Base-by-base conservation (phyloP, 352 stramenopile genomes). In the Phytophthora citricola region DNA sequence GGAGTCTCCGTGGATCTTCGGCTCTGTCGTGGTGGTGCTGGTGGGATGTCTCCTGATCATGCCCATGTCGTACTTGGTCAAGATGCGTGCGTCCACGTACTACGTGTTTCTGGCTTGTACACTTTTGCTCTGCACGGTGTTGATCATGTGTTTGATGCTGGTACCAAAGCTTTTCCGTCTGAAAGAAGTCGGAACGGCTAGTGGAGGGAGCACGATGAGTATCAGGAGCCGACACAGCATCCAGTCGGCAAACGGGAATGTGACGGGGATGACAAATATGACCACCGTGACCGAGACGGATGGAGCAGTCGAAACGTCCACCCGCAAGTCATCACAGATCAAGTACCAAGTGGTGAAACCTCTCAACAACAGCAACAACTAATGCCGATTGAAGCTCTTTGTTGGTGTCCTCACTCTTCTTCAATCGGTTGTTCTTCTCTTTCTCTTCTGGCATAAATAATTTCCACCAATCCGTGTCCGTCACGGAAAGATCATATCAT, bases 1-100 rank as follows among this genome's bases (percentile, higher is more conserved):
- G 46, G 83, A 92, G 29, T 76, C 81, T 5, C 71, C 83, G 45
- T 90, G 83, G 83, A 90, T 86, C 32, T 83, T 89, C 45, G 70
- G 58, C 1, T 85, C 83, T 0, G 68, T 74, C 0, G 4, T 80
- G 0, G 62, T 90, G 2, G 81, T 93, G 26, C 58, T 92, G 2
- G 63, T 86, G 2, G 79, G 66, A 11, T 71, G 69, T 27, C 43
- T 89, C 17, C 47, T 89, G n/a, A 65, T 87, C 26, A 46, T 87
- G 22, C 77, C 77, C 7, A 66, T 90, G 43, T 63, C 70, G n/a
- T 90, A 89, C 41, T 29, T 87, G 2, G 71, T 87, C 2, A 20
- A 79, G 4, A 65, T 90, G 64, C 41, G 71, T 0, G 74, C 81
- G 1, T 15, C 66, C 2, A 43, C 75, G 1, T 83, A 76, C 51